These are phyloP conservation scores for Raffaelea albimanens DNA, from an alignment of 2,329 filamentous ascomycete species.

Conservation along the genomic window DNA sequence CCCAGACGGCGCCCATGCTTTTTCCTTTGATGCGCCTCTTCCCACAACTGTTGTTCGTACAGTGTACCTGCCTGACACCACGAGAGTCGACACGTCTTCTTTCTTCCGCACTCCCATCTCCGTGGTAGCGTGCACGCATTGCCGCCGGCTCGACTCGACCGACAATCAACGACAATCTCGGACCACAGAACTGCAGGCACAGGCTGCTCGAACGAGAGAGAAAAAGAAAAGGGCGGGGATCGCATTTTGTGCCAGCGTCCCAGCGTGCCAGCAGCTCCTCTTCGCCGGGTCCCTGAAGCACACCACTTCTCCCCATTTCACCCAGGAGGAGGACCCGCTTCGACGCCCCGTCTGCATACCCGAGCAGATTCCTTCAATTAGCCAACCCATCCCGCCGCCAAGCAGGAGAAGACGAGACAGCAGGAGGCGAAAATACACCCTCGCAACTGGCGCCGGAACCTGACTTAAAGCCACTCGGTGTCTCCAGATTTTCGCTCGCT, in stretches of 20 bases:
- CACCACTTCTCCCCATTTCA: neutral
- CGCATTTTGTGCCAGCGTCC: neutral
- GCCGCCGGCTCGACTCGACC: too few species aligned
- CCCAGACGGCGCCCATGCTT: neutral
- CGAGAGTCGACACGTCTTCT: too few species aligned
- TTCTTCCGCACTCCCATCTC: too few species aligned
- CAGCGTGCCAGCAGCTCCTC: neutral
- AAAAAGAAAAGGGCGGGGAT: neutral
- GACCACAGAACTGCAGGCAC: too few species aligned
- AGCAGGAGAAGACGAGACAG: neutral
- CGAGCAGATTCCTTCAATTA: conserved; percentile 2
- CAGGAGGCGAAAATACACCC: neutral
- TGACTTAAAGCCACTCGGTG: neutral
- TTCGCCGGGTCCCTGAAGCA: neutral
- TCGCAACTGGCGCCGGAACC: too few species aligned
- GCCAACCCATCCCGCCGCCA: neutral
- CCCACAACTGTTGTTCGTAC: neutral
- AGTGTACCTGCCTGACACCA: too few species aligned
- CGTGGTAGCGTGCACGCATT: too few species aligned
- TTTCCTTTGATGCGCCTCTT: neutral
- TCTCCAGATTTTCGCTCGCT: neutral
- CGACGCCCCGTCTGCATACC: neutral
- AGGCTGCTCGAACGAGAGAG: too few species aligned
- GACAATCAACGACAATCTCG: too few species aligned
- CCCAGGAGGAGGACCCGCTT: neutral